A percentile compares a stretch with the other conserved stretches of the same genome.
These are phyloP conservation scores for Gypsophila paniculata DNA, from an alignment of 179 eudicot genomes.

Conservation along the genomic window DNA sequence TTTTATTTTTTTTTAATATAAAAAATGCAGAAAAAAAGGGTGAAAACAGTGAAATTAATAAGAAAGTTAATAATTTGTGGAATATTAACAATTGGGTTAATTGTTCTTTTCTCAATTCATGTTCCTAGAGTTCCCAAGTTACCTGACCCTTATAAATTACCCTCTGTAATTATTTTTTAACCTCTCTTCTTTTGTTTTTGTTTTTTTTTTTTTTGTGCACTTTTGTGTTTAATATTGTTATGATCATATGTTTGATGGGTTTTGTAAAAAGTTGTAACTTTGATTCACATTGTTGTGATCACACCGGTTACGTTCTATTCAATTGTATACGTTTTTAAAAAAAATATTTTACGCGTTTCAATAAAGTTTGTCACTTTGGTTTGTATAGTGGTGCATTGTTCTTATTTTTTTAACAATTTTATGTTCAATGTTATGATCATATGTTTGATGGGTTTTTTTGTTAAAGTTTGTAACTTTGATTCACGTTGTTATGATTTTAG, in stretches of 20 bases:
- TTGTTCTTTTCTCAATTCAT: constrained; percentile 58
- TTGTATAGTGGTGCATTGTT: too few relatives aligned
- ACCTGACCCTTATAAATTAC: constrained; percentile 58
- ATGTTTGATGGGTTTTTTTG: too few relatives aligned
- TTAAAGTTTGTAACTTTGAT: too few relatives aligned
- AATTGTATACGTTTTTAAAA: too few relatives aligned
- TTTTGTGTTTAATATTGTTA: too few relatives aligned
- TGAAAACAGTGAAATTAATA: constrained; percentile 35
- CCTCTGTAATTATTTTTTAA: constrained; percentile 32
- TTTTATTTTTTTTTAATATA: constrained; percentile 11
- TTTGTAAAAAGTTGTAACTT: too few relatives aligned
- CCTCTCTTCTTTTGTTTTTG: neutral
- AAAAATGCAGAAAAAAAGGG: constrained; percentile 39
- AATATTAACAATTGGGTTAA: constrained; percentile 45
- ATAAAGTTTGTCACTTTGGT: neutral
- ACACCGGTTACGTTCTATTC: too few relatives aligned
- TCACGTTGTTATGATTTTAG: too few relatives aligned
- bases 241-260: neutral
- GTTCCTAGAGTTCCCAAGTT: constrained; percentile 40
- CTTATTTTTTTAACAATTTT: too few relatives aligned
- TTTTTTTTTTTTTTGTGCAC: neutral
- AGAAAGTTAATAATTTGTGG: constrained; percentile 58
- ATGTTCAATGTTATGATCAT: too few relatives aligned
- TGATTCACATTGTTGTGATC: too few relatives aligned
- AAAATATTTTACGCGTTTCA: neutral